Evolutionary conservation across 345 rosid species (phyloP).

Genomic region (Populus pruinosa): DNA sequence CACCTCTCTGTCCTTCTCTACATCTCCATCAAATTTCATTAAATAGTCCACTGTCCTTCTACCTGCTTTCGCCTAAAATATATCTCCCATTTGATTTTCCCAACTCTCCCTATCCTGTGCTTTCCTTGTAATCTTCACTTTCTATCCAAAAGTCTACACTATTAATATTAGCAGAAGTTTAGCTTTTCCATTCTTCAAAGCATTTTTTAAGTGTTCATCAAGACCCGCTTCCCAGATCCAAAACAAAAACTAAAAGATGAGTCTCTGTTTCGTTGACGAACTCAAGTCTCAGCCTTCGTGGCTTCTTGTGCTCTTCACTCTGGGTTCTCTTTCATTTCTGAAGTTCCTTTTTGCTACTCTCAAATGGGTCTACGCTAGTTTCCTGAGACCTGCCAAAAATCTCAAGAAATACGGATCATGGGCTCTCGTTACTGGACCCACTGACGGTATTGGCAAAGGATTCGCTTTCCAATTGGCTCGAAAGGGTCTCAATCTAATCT

Average conservation of each 20-base stretch:
- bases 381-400: conserved; percentile 79
- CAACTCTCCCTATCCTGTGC: background rate
- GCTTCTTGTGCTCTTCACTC: conserved; percentile 44
- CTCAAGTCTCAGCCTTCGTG: conserved; percentile 70
- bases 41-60: background rate
- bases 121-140: background rate
- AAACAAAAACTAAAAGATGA: conserved; percentile 34
- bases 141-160: background rate
- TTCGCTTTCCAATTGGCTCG: conserved; percentile 78
- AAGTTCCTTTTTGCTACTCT: conserved; percentile 40
- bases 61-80: conserved; percentile 3
- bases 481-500: conserved; percentile 71
- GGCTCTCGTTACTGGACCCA: conserved; percentile 91
- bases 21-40: conserved; percentile 1
- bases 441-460: conserved; percentile 90
- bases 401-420: conserved; percentile 89
- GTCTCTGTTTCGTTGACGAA: conserved; percentile 36
- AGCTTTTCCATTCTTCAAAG: background rate
- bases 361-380: conserved; percentile 70
- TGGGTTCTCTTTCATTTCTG: conserved; percentile 59
- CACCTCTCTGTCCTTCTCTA: background rate
- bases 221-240: conserved; percentile 19
- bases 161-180: background rate
- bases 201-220: background rate
- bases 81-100: background rate